These are phyloP conservation scores for Pezicula neosporulosa DNA, from an alignment of 2,329 filamentous ascomycete species.

Conservation along the genomic window DNA sequence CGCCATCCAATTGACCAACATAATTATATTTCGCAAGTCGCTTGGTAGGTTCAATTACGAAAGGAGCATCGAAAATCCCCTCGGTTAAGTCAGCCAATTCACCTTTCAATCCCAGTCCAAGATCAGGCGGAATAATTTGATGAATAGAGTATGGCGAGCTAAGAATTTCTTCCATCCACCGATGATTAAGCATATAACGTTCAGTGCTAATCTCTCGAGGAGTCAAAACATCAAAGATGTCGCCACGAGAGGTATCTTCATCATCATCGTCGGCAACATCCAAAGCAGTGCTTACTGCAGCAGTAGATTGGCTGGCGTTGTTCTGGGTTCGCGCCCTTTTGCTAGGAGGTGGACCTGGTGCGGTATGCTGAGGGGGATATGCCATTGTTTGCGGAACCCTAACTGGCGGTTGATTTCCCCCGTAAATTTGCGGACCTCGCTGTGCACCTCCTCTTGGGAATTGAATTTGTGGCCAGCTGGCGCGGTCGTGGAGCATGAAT, in stretches of 20 bases:
- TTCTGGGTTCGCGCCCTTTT: slow-evolving; percentile 42
- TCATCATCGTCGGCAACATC: slow-evolving; percentile 75
- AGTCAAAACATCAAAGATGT: slow-evolving; percentile 85
- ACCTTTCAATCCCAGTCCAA: slow-evolving; percentile 81
- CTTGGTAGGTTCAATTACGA: slow-evolving; percentile 38
- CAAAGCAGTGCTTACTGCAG: slow-evolving; percentile 12
- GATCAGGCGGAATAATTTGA: slow-evolving; percentile 82
- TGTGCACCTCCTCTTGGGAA: slow-evolving; percentile 53
- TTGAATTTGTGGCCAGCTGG: slow-evolving; percentile 84
- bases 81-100: slow-evolving; percentile 78
- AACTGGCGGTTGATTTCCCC: slow-evolving; percentile 16
- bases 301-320: slow-evolving; percentile 12
- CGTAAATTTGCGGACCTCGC: slow-evolving; percentile 23
- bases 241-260: slow-evolving; percentile 82
- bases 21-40: slow-evolving; percentile 54
- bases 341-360: slow-evolving; percentile 45
- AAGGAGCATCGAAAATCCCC: slow-evolving; percentile 73
- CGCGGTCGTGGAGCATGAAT: slow-evolving; percentile 87
- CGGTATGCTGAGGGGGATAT: slow-evolving; percentile 49
- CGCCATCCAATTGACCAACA: slow-evolving; percentile 64
- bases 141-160: slow-evolving; percentile 83
- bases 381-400: slow-evolving; percentile 52
- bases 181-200: slow-evolving; percentile 91
- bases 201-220: slow-evolving; percentile 84
- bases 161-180: slow-evolving; percentile 98